Conservation (phyloP, 2,329 filamentous ascomycete genomes). For the Taxawa tesnikishii region DNA sequence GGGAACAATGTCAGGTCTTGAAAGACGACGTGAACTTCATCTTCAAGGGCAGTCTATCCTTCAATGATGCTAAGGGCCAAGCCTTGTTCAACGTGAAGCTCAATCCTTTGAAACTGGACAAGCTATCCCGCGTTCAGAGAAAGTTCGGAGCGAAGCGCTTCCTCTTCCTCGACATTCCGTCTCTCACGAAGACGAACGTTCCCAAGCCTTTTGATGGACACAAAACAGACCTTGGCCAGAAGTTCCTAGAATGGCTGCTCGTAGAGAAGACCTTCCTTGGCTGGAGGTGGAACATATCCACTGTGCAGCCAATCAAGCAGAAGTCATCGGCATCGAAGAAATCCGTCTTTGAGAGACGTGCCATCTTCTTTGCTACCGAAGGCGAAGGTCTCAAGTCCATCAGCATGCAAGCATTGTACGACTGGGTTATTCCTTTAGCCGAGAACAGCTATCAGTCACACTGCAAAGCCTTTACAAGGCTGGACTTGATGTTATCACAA, state of each 20-base stretch:
- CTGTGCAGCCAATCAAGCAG: conserved; percentile 21
- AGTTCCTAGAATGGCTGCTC: conserved; percentile 22
- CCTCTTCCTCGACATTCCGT: conserved; percentile 25
- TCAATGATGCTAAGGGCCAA: neutral
- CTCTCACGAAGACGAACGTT: conserved; percentile 10
- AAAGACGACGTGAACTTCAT: conserved; percentile 1
- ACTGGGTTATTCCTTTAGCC: conserved; percentile 26
- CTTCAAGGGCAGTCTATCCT: conserved; percentile 3
- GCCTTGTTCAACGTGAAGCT: conserved; percentile 13
- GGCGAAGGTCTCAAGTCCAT: conserved; percentile 10
- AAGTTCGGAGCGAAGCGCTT: conserved; percentile 26
- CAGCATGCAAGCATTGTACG: conserved; percentile 18
- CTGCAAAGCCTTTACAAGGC: conserved; percentile 29
- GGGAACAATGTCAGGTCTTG: neutral
- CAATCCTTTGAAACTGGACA: conserved; percentile 11
- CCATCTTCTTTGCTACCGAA: conserved; percentile 14
- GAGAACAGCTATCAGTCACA: conserved; percentile 23
- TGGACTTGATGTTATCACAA: conserved; percentile 29
- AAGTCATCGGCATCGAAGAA: conserved; percentile 7
- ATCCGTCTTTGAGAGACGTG: conserved; percentile 7
- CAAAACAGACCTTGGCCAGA: conserved; percentile 11
- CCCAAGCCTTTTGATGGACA: conserved; percentile 10
- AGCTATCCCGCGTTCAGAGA: conserved; percentile 12
- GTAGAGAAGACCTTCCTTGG: conserved; percentile 26
- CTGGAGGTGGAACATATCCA: conserved; percentile 27